Conservation (phyloP, 768 basidiomycete species). For the Kwoniella dejecticola region DNA sequence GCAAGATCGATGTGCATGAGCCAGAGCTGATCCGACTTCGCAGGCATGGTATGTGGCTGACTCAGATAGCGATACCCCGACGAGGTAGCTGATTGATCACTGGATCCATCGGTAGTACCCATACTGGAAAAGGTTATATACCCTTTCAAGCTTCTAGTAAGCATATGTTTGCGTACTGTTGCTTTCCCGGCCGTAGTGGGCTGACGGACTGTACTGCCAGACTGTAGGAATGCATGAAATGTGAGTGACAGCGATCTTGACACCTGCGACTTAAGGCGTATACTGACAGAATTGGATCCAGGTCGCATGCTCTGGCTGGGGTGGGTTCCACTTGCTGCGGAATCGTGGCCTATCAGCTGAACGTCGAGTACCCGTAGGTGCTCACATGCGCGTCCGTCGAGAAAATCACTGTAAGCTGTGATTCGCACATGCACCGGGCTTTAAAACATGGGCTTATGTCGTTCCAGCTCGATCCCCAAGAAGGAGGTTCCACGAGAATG, state of each 20-base stretch:
- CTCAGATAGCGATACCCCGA: no score
- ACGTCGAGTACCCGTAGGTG: conserved; percentile 25
- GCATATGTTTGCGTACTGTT: not conserved
- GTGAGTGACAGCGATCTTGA: no score
- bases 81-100: not conserved
- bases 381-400: conserved; percentile 42
- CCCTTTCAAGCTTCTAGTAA: conserved; percentile 55
- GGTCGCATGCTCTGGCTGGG: conserved; percentile 54
- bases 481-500: conserved; percentile 56
- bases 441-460: conserved; percentile 2
- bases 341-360: no score
- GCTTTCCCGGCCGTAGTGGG: not conserved
- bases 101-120: conserved; percentile 34
- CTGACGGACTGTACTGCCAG: conserved; percentile 16
- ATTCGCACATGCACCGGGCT: not conserved
- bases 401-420: conserved; percentile 36
- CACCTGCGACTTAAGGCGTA: no score
- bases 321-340: conserved; percentile 33
- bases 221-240: conserved; percentile 53
- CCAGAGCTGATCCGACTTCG: not conserved
- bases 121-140: conserved; percentile 51
- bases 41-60: conserved; percentile 18
- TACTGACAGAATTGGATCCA: not conserved
- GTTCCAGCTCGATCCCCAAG: conserved; percentile 51
- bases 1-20: not conserved